phyloP scores from a whole-genome alignment of 2,329 filamentous ascomycete genomes.

The Aspergillus pseudoglaucus region DNA sequence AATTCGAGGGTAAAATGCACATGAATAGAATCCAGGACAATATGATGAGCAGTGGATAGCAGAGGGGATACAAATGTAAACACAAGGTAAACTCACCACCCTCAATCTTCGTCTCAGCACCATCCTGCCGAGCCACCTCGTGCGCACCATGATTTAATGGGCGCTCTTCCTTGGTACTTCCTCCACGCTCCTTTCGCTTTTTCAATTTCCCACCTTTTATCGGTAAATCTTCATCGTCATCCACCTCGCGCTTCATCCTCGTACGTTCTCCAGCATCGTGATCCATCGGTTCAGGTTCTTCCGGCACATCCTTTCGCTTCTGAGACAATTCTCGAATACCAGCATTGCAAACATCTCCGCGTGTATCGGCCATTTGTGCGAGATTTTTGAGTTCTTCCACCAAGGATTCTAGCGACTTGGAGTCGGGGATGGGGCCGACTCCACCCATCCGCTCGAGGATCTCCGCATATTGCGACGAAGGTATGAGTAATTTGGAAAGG shows the following conservation, averaged over 20 bases:
- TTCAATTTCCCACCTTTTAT: slow-evolving; percentile 61
- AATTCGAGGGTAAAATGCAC: background rate
- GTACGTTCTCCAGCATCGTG: slow-evolving; percentile 46
- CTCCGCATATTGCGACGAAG: slow-evolving; percentile 49
- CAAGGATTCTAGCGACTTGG: slow-evolving; percentile 43
- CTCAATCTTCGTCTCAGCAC: slow-evolving; percentile 51
- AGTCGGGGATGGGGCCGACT: slow-evolving; percentile 43
- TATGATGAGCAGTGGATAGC: slow-evolving; percentile 8
- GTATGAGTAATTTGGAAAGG: slow-evolving; percentile 42
- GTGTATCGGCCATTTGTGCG: slow-evolving; percentile 51
- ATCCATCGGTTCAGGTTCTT: slow-evolving; percentile 44
- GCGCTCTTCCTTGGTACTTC: slow-evolving; percentile 54
- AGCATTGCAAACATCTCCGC: slow-evolving; percentile 53
- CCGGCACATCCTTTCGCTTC: slow-evolving; percentile 51
- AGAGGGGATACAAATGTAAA: slow-evolving; percentile 7
- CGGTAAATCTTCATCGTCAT: slow-evolving; percentile 41
- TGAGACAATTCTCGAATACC: slow-evolving; percentile 54
- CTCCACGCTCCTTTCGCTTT: slow-evolving; percentile 65
- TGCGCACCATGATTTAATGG: slow-evolving; percentile 58
- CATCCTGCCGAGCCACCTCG: slow-evolving; percentile 58
- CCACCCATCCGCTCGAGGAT: slow-evolving; percentile 51
- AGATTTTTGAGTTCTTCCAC: slow-evolving; percentile 51
- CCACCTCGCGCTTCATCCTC: slow-evolving; percentile 39
- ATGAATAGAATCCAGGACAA: background rate
- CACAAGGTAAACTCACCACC: slow-evolving; percentile 38